Evolutionary conservation across 208 protist genomes (phyloP), one percentile per base, ranked within the genome.

Genomic region (Leishmania turanica): DNA sequence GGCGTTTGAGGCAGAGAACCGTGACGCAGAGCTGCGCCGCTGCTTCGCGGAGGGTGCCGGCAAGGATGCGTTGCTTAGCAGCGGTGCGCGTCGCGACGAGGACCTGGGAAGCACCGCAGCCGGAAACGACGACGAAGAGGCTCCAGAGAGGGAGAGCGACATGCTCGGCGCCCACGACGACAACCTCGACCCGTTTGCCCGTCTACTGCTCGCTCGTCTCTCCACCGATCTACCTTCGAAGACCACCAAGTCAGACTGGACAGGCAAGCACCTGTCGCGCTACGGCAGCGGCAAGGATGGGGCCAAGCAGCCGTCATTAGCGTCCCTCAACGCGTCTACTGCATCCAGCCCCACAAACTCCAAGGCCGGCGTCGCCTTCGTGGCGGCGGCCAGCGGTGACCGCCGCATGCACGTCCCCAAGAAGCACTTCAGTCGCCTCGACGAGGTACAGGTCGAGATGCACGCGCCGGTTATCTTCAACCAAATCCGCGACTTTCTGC

Each of bases 391-490:
- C 34, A 78, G 77, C 31, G 51, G 71, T 21, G 76, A 83, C 45
- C 75, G 80, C n/a, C 79, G 83, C 56, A 40, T 62, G 40, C 79
- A 83, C 71, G 70, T 80, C 51, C 75, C 76, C 47, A 82, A 87
- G 40, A 87, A 83, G 65, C 79, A 84, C 65, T 83, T 86, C 65
- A 88, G 81, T 72, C 87, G 93, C 49, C 84, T 87, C 24, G 94
- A 97, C 77, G 90, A 94, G 79, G 81, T 97, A 42, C 85, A 86
- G 74, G 83, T 97, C 24, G 86, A 87, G 74, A 80, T 95, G 58
- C 92, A 95, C 85, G 90, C 91, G 11, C 92, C 91, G 0, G 92
- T 95, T 31, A 89, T 96, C 58, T 97, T 97, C 82, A 90, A 84
- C 45, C 92, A 96, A 80, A 85, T 97, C 2, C 89, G 94, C n/a